These are phyloP conservation scores for Eutrema heterophyllum DNA, from an alignment of 345 rosid species.

Conservation along the genomic window DNA sequence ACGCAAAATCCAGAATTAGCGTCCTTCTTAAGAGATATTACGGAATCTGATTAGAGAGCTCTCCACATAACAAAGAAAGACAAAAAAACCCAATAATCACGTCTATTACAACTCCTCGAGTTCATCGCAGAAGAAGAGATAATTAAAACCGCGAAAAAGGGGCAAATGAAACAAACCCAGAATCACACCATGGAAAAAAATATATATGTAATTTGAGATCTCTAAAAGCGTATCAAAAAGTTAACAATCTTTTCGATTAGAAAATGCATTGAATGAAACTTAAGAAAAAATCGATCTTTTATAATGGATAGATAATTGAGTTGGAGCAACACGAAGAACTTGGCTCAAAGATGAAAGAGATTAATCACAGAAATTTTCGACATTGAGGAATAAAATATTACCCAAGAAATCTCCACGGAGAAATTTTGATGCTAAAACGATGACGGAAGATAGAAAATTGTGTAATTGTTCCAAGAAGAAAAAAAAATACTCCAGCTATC, in stretches of 20 bases:
- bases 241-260: slow-evolving; percentile 6
- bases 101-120: background rate
- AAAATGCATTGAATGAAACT: background rate
- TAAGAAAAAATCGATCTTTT: background rate
- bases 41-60: background rate
- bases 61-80: background rate
- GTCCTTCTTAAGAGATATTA: background rate
- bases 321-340: background rate
- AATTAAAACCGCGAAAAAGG: background rate
- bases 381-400: background rate
- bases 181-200: background rate
- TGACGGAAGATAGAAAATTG: background rate
- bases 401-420: slow-evolving; percentile 9
- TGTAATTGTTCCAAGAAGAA: background rate
- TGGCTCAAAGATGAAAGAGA: background rate
- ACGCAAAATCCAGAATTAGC: background rate
- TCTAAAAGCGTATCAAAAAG: background rate
- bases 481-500: background rate
- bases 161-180: background rate
- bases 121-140: background rate
- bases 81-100: background rate
- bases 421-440: background rate
- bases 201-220: slow-evolving; percentile 7
- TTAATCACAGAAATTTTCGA: slow-evolving; percentile 9
- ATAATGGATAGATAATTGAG: background rate